Percentiles rank a stretch among this genome's conserved stretches.
Conservation (phyloP, 1,284 basidiomycete species). For the Exobasidium rhododendri region DNA sequence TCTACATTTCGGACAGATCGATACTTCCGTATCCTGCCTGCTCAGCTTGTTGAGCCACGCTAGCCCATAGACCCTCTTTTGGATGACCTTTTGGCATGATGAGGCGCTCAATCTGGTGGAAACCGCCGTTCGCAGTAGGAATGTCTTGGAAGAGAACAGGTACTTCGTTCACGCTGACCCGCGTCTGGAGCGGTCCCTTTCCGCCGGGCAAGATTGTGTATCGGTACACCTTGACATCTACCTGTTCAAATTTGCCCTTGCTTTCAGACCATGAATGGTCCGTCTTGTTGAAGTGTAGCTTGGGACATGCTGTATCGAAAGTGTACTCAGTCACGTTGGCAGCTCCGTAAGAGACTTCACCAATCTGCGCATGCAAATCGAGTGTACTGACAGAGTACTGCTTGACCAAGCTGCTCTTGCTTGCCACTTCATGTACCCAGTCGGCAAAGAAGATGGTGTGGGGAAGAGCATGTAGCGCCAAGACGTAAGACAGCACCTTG, state of each 20-base stretch:
- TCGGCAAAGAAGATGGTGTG: slow-evolving; percentile 63
- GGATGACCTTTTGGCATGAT: slow-evolving; percentile 27
- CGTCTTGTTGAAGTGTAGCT: slow-evolving; percentile 21
- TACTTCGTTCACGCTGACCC: slow-evolving; percentile 62
- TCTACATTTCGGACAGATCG: slow-evolving; percentile 22
- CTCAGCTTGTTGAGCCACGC: slow-evolving; percentile 22
- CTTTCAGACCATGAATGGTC: slow-evolving; percentile 9
- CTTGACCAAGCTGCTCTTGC: slow-evolving; percentile 22
- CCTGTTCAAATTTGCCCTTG: slow-evolving; percentile 20
- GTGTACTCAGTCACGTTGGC: slow-evolving; percentile 38
- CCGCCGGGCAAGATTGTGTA: slow-evolving; percentile 35
- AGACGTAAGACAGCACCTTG: slow-evolving; percentile 63
- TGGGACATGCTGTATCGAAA: slow-evolving; percentile 34
- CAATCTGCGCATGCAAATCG: slow-evolving; percentile 9
- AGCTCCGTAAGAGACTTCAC: background rate
- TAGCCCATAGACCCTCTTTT: slow-evolving; percentile 30
- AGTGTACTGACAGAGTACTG: slow-evolving; percentile 25
- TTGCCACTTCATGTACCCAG: slow-evolving; percentile 56
- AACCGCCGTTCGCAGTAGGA: slow-evolving; percentile 64
- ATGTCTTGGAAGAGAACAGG: slow-evolving; percentile 61
- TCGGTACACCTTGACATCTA: slow-evolving; percentile 38
- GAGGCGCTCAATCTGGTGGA: slow-evolving; percentile 61
- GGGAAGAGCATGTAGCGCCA: slow-evolving; percentile 69
- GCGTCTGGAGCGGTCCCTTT: slow-evolving; percentile 58
- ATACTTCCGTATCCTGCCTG: slow-evolving; percentile 27